phyloP scores from a whole-genome alignment of 345 rosid species.

The Leavenworthia alabamica region DNA sequence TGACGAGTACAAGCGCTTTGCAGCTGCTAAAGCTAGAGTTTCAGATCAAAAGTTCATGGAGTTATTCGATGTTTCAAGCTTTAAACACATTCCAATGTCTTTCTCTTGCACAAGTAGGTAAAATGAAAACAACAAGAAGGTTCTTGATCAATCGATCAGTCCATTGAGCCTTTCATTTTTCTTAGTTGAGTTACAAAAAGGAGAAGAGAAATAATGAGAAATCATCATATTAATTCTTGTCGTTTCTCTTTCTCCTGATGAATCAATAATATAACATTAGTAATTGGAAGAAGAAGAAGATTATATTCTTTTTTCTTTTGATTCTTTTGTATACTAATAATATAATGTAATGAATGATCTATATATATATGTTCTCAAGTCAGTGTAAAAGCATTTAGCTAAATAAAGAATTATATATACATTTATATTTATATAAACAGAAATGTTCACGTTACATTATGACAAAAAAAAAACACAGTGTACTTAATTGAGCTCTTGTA shows the following conservation, averaged over 20 bases:
- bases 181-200: slow-evolving; percentile 13
- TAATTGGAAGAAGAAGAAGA: slow-evolving; percentile 22
- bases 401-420: background rate
- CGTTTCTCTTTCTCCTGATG: slow-evolving; percentile 11
- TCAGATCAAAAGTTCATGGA: slow-evolving; percentile 94
- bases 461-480: background rate
- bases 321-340: slow-evolving; percentile 20
- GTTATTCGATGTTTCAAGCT: slow-evolving; percentile 65
- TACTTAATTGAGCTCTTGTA: background rate
- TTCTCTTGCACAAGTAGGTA: slow-evolving; percentile 61
- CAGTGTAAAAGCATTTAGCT: slow-evolving; percentile 3
- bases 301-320: slow-evolving; percentile 24
- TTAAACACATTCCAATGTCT: slow-evolving; percentile 59
- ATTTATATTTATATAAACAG: background rate
- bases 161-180: background rate
- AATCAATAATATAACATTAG: background rate
- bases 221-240: slow-evolving; percentile 15
- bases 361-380: background rate
- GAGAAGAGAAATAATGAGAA: slow-evolving; percentile 6
- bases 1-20: slow-evolving; percentile 84
- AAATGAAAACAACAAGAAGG: slow-evolving; percentile 13
- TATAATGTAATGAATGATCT: slow-evolving; percentile 21
- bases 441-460: background rate
- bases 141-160: slow-evolving; percentile 11
- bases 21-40: slow-evolving; percentile 91